Evolutionary conservation across 1,139 yeast species (phyloP).

Genomic region (Candida tunisiensis): DNA sequence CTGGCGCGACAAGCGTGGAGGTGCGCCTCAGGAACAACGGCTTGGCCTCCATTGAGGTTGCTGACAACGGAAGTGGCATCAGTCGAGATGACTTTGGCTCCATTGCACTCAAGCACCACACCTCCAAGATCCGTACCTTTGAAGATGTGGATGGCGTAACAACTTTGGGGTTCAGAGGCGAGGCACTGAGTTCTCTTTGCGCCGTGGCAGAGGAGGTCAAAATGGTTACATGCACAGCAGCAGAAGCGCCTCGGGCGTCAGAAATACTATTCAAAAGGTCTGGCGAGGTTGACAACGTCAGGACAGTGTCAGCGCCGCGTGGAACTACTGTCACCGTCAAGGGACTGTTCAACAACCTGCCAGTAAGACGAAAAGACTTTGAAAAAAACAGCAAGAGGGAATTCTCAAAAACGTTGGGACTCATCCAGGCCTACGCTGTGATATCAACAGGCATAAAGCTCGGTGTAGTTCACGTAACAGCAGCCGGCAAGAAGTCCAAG

Average conservation of each 20-base stretch:
- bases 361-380: constrained; percentile 57
- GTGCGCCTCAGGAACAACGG: constrained; percentile 56
- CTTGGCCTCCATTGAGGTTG: constrained; percentile 36
- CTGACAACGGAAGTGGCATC: constrained; percentile 40
- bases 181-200: constrained; percentile 12
- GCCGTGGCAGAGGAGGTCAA: constrained; percentile 4
- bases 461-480: constrained; percentile 34
- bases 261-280: constrained; percentile 3
- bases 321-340: constrained; percentile 38
- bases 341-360: constrained; percentile 35
- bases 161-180: constrained; percentile 24
- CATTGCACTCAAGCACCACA: constrained; percentile 57
- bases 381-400: constrained; percentile 54
- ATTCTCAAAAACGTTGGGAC: constrained; percentile 42
- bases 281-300: constrained; percentile 3
- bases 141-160: constrained; percentile 30
- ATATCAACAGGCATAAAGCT: constrained; percentile 42
- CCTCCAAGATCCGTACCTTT: constrained; percentile 52
- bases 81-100: constrained; percentile 38
- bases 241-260: constrained; percentile 1
- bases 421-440: constrained; percentile 55
- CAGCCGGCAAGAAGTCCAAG: constrained; percentile 32
- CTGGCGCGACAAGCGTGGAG: constrained; percentile 50
- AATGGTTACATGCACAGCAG: constrained; percentile 4
- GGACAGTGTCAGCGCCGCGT: constrained; percentile 6